Evolutionary conservation across 352 stramenopile species (phyloP), one percentile per base, ranked within the genome.

Genomic region (Globisporangium irregulare): DNA sequence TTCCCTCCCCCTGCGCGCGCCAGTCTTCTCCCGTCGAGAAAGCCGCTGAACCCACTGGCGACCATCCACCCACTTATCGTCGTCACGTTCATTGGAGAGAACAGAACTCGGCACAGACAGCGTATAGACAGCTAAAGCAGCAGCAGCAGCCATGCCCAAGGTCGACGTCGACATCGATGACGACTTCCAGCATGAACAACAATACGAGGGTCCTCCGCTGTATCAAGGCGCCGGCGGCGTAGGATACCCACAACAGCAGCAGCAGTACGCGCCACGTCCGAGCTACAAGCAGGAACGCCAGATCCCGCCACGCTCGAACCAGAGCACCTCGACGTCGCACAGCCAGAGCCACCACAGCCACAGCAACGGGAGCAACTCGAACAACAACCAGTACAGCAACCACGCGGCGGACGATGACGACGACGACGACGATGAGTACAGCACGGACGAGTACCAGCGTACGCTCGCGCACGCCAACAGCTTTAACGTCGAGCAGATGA

Each of bases 401-500:
- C 51, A 27, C 64, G 67, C 73, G 34, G 72, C 74, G 48, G 76
- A 79, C 14, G 69, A 79, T 14, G 74, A 72, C 9, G 73, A 81
- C 41, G 67, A 79, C 29, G 63, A 73, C 12, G 32, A 55, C 27
- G 63, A 76, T 41, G 65, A 54, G 53, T 32, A 58, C 54, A 14
- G 62, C 48, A 24, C 60, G 8, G 55, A 76, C 41, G 71, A 77
- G 62, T 76, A 77, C 57, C 66, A 69, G 43, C 65, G 59, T 46
- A 51, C 32, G n/a, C 66, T 77, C 46, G 63, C 74, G 55, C 69
- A 76, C 43, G 68, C 72, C 46, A 87, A 73, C 62, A 87, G 79
- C 78, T 91, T 87, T 61, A 84, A 86, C 66, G 74, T 87, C 27
- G 77, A 89, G 59, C 77, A 89, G 46, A 84, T 84, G 68, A 80